Evolutionary conservation across 352 stramenopile species (phyloP), one percentile per base, ranked within the genome.

Genomic region (Globisporangium paddicum): DNA sequence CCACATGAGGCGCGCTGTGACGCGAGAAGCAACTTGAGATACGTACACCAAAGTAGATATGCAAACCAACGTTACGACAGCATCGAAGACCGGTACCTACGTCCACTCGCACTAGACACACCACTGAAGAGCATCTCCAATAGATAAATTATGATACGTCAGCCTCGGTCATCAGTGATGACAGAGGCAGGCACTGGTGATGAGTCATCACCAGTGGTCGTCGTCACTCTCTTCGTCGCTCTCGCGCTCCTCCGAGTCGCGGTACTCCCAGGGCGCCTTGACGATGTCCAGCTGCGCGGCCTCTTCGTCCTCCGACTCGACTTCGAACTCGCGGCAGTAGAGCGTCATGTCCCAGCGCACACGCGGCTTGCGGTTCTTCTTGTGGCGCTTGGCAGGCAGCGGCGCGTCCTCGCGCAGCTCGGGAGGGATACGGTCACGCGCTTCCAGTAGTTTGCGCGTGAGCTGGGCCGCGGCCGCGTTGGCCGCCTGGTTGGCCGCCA

Each of bases 301-400:
- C 19, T 75, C 71, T 34, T 84, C 75, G 4, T 79, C 71, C 52
- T 82, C 73, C 1, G 74, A 83, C 63, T 77, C 69, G 37, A 84
- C 74, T 28, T 89, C 79, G 49, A 87, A 87, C 66, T 87, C 75
- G 40, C 71, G 71, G 41, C 60, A 64, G 32, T 75, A 66, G 57
- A 75, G 61, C 25, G 72, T 69, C 26, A 65, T 55, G 47, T 82
- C 70, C 55, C 84, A 89, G 41, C 47, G 67, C 52, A 89, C 60
- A 23, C 68, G 66, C 52, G 73, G 74, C 58, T 63, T 60, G 40
- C 77, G 81, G 48, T 66, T 72, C 49, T 73, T 73, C 54, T 68
- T 65, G 32, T 75, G 57, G 49, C 75, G 59, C 28, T 66, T 64
- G 37, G 57, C 38, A 5, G 64, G 58, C 13, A 66, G 67, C 60